Percentiles rank a stretch among this genome's conserved stretches.
Evolutionary conservation across 1,284 basidiomycete genomes (phyloP).

Genomic region (Leccinum subspadiceum): DNA sequence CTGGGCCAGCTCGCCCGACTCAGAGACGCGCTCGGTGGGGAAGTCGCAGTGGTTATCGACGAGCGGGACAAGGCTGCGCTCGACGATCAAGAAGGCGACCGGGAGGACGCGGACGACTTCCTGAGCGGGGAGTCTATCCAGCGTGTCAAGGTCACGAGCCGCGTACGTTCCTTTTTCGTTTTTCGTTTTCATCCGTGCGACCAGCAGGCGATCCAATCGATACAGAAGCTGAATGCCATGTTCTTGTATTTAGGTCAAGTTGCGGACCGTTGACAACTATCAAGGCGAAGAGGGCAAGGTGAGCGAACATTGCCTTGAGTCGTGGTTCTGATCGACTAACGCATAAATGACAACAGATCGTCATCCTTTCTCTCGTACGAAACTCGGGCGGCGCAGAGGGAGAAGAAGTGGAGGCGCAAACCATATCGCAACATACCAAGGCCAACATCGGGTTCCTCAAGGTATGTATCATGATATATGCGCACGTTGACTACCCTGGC

Average conservation of each 20-base stretch:
- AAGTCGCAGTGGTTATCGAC: too few species aligned
- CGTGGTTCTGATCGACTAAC: not conserved
- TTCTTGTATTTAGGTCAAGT: slow-evolving; percentile 45
- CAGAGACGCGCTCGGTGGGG: too few species aligned
- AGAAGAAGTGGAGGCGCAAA: slow-evolving; percentile 26
- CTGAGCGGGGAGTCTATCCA: too few species aligned
- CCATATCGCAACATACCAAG: slow-evolving; percentile 24
- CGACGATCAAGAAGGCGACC: too few species aligned
- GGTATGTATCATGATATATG: slow-evolving; percentile 33
- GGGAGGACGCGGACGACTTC: too few species aligned
- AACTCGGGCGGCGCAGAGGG: slow-evolving; percentile 53
- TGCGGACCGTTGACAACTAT: slow-evolving; percentile 76
- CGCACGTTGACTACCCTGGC: not conserved
- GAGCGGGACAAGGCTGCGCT: too few species aligned
- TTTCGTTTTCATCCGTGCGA: not conserved
- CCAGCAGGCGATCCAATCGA: not conserved
- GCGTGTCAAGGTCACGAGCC: too few species aligned
- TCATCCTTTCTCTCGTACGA: slow-evolving; percentile 70
- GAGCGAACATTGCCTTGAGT: not conserved
- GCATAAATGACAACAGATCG: slow-evolving; percentile 38
- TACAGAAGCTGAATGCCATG: not conserved
- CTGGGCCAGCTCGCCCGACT: too few species aligned
- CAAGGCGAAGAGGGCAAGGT: slow-evolving; percentile 70
- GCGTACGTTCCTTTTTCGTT: too few species aligned
- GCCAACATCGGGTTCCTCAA: slow-evolving; percentile 70